Evolutionary conservation across 768 basidiomycete species (phyloP).

Genomic region (Termitomyces eurrhizus): DNA sequence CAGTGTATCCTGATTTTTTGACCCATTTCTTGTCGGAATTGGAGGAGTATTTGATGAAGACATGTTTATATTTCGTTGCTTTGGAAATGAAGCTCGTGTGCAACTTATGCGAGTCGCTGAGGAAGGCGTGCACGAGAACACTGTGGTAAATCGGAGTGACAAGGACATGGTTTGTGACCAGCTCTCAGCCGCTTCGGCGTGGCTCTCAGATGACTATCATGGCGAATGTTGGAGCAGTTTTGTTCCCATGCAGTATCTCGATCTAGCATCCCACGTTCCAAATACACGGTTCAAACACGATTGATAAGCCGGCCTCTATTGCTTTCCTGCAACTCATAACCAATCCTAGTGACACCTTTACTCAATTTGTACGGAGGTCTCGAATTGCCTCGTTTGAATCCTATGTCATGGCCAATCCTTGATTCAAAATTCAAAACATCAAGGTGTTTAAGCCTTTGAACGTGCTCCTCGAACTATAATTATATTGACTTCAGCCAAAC

Average conservation of each 20-base stretch:
- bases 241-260: not conserved
- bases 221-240: not conserved
- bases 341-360: too few relatives aligned
- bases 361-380: too few relatives aligned
- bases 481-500: not conserved
- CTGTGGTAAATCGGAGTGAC: constrained; percentile 9
- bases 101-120: constrained; percentile 3
- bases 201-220: constrained; percentile 2
- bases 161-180: constrained; percentile 8
- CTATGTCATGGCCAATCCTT: not conserved
- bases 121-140: constrained; percentile 6
- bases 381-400: not conserved
- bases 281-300: not conserved
- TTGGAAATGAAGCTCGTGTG: constrained; percentile 8
- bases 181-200: not conserved
- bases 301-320: too few relatives aligned
- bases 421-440: not conserved
- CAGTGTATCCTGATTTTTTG: not conserved
- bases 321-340: too few relatives aligned
- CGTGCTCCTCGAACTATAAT: not conserved
- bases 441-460: not conserved
- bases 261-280: not conserved
- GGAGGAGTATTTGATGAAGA: constrained; percentile 3
- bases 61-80: constrained; percentile 13
- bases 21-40: not conserved